These are phyloP conservation scores for Phytophthora rubi DNA, from an alignment of 352 stramenopile genomes.

Conservation along the genomic window DNA sequence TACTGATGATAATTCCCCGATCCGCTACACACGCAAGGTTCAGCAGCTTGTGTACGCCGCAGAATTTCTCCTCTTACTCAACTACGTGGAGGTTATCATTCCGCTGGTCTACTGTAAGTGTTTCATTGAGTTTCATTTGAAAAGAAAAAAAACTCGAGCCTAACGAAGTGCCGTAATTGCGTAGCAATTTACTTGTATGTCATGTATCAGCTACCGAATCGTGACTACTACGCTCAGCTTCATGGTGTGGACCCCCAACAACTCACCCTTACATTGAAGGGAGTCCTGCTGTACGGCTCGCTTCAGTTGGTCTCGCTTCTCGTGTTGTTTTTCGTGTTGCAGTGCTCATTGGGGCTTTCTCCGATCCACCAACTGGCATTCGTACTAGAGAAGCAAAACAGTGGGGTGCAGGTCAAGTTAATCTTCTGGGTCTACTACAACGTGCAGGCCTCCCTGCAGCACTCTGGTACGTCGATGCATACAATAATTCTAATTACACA, in stretches of 20 bases:
- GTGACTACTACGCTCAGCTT: constrained; percentile 1
- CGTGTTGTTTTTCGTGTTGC: neutral
- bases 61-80: neutral
- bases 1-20: neutral
- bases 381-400: neutral
- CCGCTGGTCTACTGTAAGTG: neutral
- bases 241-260: neutral
- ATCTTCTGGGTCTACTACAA: constrained; percentile 1
- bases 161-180: neutral
- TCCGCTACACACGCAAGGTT: neutral
- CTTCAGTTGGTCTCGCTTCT: neutral
- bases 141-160: neutral
- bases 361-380: neutral
- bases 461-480: neutral
- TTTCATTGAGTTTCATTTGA: neutral
- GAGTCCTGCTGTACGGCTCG: neutral
- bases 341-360: neutral
- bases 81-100: constrained; percentile 1
- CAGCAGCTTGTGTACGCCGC: neutral
- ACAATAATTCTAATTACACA: neutral
- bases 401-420: neutral
- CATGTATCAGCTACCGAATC: neutral
- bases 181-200: neutral
- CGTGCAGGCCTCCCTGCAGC: neutral
- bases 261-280: neutral